These are phyloP conservation scores for Agarophyton chilense DNA, from an alignment of 23 red algal genomes.

Conservation along the genomic window DNA sequence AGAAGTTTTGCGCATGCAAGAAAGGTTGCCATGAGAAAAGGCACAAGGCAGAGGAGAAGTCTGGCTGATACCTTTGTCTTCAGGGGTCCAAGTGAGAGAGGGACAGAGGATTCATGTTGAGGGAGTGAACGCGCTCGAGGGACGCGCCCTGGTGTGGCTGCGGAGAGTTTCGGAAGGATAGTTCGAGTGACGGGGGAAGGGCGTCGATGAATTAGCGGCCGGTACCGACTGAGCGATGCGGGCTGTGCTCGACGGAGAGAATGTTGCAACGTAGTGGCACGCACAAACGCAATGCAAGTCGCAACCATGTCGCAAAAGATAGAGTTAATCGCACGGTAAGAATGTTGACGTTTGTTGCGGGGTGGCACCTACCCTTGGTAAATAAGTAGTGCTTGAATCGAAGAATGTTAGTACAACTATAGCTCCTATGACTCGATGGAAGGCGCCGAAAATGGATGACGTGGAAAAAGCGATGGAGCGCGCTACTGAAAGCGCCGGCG, in stretches of 20 bases:
- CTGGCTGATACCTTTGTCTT: background rate
- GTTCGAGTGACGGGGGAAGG: background rate
- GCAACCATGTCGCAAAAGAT: background rate
- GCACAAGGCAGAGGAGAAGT: slow-evolving; percentile 50
- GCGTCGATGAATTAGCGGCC: background rate
- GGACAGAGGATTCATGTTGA: background rate
- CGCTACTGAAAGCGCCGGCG: no score
- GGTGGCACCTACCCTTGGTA: no score
- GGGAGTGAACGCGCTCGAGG: background rate
- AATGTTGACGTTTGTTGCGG: background rate
- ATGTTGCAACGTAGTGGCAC: background rate
- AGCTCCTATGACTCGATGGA: background rate
- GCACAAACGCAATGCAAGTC: background rate
- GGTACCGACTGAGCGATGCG: background rate
- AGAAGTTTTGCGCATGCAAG: slow-evolving; percentile 44
- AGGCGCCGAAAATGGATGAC: background rate
- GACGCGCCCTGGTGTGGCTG: background rate
- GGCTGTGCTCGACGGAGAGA: background rate
- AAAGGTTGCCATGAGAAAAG: slow-evolving; percentile 38
- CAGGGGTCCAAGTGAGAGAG: background rate
- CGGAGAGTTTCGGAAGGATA: background rate
- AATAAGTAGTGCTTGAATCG: no score
- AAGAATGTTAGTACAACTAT: no score
- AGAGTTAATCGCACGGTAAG: background rate
- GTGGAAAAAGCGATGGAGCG: no score